phyloP scores from a whole-genome alignment of 2,329 filamentous ascomycete species.

The Ceratocystis lukuohia region DNA sequence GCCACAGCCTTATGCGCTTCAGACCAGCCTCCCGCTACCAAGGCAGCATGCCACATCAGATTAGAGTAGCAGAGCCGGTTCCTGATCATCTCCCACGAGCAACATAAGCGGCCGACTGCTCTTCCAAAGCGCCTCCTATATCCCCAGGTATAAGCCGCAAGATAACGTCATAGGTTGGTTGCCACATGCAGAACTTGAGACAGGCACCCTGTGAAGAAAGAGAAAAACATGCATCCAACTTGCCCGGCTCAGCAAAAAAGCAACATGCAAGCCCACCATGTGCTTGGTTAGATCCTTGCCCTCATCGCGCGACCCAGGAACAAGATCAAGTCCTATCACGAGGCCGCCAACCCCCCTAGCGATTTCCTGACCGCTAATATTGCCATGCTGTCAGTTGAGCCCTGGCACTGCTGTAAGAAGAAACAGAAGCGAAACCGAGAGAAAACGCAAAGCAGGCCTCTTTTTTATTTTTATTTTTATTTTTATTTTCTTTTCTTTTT shows the following conservation, averaged over 20 bases:
- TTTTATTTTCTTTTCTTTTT: neutral
- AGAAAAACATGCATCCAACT: neutral
- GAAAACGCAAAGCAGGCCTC: neutral
- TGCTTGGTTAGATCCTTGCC: neutral
- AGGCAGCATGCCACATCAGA: too few relatives aligned
- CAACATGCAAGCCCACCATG: neutral
- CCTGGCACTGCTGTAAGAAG: neutral
- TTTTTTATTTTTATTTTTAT: neutral
- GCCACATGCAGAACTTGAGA: neutral
- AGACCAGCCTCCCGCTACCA: too few relatives aligned
- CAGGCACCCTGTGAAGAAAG: neutral
- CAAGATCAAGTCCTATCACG: neutral
- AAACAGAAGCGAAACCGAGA: neutral
- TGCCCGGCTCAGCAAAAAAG: neutral
- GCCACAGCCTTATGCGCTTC: too few relatives aligned
- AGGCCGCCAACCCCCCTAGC: neutral
- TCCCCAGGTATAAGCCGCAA: neutral
- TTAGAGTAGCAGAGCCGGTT: neutral
- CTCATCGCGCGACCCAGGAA: neutral
- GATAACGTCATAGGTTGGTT: neutral
- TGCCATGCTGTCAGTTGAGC: neutral
- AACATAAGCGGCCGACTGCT: neutral
- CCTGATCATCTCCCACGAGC: neutral
- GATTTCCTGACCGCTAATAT: conserved; percentile 1
- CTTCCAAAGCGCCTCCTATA: neutral